Conservation (phyloP, 805 yeast species). For the Middelhovenomyces tepae region DNA sequence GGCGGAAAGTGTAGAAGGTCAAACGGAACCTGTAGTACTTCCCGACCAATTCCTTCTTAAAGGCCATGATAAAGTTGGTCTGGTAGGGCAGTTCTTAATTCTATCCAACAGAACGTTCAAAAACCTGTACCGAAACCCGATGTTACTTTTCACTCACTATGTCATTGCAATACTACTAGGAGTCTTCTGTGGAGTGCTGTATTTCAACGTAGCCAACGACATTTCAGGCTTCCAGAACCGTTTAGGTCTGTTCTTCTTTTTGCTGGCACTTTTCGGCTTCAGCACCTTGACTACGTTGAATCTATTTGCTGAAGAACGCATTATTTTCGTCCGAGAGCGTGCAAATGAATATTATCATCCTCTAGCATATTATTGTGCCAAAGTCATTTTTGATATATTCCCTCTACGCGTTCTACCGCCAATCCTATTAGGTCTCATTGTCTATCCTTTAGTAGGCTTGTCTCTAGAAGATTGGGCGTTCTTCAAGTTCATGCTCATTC, state of each 20-base stretch:
- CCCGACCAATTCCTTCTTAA: too few species aligned
- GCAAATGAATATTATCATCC: constrained; percentile 93
- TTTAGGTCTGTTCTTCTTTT: constrained; percentile 84
- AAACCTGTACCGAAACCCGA: constrained; percentile 87
- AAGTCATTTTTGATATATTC: constrained; percentile 82
- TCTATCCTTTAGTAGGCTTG: constrained; percentile 86
- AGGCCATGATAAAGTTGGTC: constrained; percentile 42
- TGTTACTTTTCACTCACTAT: constrained; percentile 77
- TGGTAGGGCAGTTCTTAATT: constrained; percentile 59
- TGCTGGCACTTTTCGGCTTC: constrained; percentile 87
- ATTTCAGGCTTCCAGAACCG: constrained; percentile 96
- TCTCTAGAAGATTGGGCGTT: constrained; percentile 71
- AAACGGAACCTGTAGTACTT: constrained; percentile 3
- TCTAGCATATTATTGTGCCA: constrained; percentile 72
- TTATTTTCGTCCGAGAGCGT: constrained; percentile 84
- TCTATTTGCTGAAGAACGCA: constrained; percentile 79
- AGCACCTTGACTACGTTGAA: constrained; percentile 87
- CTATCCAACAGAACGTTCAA: constrained; percentile 82
- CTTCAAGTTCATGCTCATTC: constrained; percentile 54
- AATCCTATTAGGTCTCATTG: constrained; percentile 61
- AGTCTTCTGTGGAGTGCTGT: constrained; percentile 73
- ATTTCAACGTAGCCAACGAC: constrained; percentile 75
- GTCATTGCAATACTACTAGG: constrained; percentile 70
- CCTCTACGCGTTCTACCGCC: constrained; percentile 95
- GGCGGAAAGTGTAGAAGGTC: constrained; percentile 4